Evolutionary conservation across 495 filamentous ascomycete genomes (phyloP).

Genomic region (Cryomyces minteri): DNA sequence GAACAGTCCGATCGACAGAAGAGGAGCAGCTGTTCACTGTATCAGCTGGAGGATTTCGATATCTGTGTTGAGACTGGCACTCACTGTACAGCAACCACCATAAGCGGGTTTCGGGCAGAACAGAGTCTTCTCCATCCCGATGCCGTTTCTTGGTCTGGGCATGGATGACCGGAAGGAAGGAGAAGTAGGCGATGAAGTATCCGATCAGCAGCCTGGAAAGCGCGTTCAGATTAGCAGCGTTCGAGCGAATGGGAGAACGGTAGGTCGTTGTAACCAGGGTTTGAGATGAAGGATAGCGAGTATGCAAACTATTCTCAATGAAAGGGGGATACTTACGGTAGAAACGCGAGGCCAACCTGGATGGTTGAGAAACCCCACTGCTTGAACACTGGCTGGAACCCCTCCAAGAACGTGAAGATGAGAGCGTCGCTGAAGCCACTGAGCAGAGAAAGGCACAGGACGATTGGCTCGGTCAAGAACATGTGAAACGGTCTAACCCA

Average conservation of each 20-base stretch:
- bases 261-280: no score
- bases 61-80: no score
- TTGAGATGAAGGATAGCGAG: no score
- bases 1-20: conserved; percentile 47
- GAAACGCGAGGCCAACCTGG: conserved; percentile 40
- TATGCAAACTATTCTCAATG: not conserved
- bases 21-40: conserved; percentile 27
- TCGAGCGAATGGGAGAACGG: no score
- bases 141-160: conserved; percentile 34
- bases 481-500: conserved; percentile 12
- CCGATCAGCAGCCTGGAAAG: conserved; percentile 31
- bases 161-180: conserved; percentile 44
- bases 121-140: conserved; percentile 31
- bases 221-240: no score
- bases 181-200: conserved; percentile 42
- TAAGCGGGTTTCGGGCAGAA: conserved; percentile 38
- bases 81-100: conserved; percentile 33
- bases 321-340: conserved; percentile 16
- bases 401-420: conserved; percentile 64
- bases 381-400: conserved; percentile 41
- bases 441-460: conserved; percentile 49
- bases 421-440: conserved; percentile 66
- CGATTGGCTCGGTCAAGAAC: conserved; percentile 63
- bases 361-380: conserved; percentile 42
- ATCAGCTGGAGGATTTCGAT: no score